Evolutionary conservation across 1,284 basidiomycete genomes (phyloP).

Genomic region (Leucoagaricus sp.): DNA sequence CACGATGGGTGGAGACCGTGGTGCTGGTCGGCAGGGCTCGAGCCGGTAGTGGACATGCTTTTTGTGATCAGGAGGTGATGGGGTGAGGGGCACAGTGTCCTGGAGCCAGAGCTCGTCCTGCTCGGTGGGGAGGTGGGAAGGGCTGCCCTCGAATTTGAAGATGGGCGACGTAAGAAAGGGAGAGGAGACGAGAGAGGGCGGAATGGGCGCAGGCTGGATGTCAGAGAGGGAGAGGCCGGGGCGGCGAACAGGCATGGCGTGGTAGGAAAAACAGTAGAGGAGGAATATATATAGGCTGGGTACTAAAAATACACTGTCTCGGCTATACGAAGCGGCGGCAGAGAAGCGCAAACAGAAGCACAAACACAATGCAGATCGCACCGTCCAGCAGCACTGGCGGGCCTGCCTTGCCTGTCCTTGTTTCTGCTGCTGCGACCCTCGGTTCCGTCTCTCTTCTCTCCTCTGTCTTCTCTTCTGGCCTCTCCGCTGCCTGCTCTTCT

Average conservation of each 20-base stretch:
- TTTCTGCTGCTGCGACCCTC: background rate
- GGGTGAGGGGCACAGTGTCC: conserved; percentile 53
- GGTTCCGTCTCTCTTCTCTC: background rate
- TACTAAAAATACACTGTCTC: conserved; percentile 14
- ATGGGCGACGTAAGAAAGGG: conserved; percentile 53
- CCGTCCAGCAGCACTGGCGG: conserved; percentile 69
- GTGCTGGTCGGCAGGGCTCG: background rate
- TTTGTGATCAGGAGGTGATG: background rate
- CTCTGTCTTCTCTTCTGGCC: conserved; percentile 22
- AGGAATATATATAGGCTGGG: conserved; percentile 5
- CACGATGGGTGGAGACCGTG: conserved; percentile 9
- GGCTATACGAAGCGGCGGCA: conserved; percentile 56
- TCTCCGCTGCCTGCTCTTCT: background rate
- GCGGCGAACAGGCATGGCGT: conserved; percentile 1
- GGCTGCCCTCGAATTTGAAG: conserved; percentile 39
- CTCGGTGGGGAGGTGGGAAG: conserved; percentile 41
- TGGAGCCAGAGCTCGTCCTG: conserved; percentile 60
- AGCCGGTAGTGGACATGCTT: background rate
- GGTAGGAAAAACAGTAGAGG: conserved; percentile 10
- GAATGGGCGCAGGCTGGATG: conserved; percentile 42
- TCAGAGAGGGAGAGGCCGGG: background rate
- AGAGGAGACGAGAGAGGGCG: conserved; percentile 55
- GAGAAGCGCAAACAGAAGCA: conserved; percentile 62
- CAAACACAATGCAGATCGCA: conserved; percentile 66
- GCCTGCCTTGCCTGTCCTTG: background rate